phyloP scores from a whole-genome alignment of 1,139 yeast genomes.

The Geotrichum citri-aurantii region DNA sequence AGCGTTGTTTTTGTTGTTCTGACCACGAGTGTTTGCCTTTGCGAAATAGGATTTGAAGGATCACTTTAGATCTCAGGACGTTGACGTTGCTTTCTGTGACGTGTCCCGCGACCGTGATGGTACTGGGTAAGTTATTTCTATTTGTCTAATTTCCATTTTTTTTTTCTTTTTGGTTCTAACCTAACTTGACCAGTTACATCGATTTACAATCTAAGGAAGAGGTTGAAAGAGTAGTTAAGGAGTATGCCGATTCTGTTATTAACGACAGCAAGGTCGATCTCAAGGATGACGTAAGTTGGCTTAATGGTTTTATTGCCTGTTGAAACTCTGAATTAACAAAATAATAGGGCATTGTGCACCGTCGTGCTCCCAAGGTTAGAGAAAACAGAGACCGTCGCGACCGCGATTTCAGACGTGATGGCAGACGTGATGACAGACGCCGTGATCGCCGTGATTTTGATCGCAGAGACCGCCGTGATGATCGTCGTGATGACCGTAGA shows the following conservation, averaged over 20 bases:
- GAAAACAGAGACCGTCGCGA: slow-evolving; percentile 3
- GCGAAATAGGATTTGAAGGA: slow-evolving; percentile 33
- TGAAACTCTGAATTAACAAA: not conserved
- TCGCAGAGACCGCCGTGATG: slow-evolving; percentile 22
- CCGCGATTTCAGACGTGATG: slow-evolving; percentile 9
- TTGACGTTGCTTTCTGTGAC: slow-evolving; percentile 35
- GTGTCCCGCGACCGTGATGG: slow-evolving; percentile 34
- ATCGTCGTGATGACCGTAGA: slow-evolving; percentile 21
- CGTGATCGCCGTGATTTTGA: slow-evolving; percentile 61
- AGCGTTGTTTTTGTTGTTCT: slow-evolving; percentile 2
- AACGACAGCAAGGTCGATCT: slow-evolving; percentile 24
- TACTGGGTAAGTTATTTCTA: slow-evolving; percentile 23
- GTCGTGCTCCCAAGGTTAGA: slow-evolving; percentile 42
- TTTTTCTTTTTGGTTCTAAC: not conserved
- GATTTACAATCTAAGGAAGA: slow-evolving; percentile 28
- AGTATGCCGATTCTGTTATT: slow-evolving; percentile 24
- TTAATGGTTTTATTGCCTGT: not conserved
- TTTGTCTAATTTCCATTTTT: not conserved
- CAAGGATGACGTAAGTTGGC: slow-evolving; percentile 25
- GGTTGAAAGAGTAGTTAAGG: slow-evolving; percentile 25
- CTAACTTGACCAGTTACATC: slow-evolving; percentile 22
- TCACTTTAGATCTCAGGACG: slow-evolving; percentile 34
- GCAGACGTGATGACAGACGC: slow-evolving; percentile 44
- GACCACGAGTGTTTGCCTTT: slow-evolving; percentile 9
- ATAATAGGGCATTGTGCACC: slow-evolving; percentile 41